Evolutionary conservation across 768 basidiomycete genomes (phyloP).

Genomic region (Lanmaoa rubissima): DNA sequence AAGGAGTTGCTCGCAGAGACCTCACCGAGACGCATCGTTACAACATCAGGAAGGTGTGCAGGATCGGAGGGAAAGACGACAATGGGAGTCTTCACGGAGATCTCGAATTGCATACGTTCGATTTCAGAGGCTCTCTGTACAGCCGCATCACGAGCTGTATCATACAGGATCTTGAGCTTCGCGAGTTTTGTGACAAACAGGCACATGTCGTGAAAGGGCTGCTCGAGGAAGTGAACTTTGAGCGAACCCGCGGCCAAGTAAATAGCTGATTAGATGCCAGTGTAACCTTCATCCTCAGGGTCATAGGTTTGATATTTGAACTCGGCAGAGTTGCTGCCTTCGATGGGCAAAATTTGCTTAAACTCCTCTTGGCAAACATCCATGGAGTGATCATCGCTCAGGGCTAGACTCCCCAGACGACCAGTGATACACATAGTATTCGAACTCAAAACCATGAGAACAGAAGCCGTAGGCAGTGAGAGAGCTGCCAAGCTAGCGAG

Average conservation of each 20-base stretch:
- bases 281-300: conserved; percentile 61
- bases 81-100: conserved; percentile 92
- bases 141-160: conserved; percentile 90
- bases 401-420: conserved; percentile 76
- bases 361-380: conserved; percentile 60
- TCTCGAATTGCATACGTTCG: conserved; percentile 88
- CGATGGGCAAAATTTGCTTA: conserved; percentile 86
- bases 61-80: conserved; percentile 79
- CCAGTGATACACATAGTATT: conserved; percentile 78
- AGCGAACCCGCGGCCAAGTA: conserved; percentile 85
- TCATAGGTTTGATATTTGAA: conserved; percentile 93
- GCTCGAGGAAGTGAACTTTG: conserved; percentile 83
- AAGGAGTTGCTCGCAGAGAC: conserved; percentile 80
- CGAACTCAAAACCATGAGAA: conserved; percentile 67
- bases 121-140: conserved; percentile 91
- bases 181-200: conserved; percentile 82
- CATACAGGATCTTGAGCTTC: conserved; percentile 89
- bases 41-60: conserved; percentile 55
- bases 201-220: conserved; percentile 87
- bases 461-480: conserved; percentile 86
- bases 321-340: conserved; percentile 91
- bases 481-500: conserved; percentile 75
- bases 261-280: conserved; percentile 81
- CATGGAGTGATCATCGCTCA: conserved; percentile 68
- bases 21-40: conserved; percentile 86